Percentiles rank a stretch among this genome's conserved stretches.
Evolutionary conservation across 331 rosid genomes (phyloP).

Genomic region (Pyracantha coccinea): DNA sequence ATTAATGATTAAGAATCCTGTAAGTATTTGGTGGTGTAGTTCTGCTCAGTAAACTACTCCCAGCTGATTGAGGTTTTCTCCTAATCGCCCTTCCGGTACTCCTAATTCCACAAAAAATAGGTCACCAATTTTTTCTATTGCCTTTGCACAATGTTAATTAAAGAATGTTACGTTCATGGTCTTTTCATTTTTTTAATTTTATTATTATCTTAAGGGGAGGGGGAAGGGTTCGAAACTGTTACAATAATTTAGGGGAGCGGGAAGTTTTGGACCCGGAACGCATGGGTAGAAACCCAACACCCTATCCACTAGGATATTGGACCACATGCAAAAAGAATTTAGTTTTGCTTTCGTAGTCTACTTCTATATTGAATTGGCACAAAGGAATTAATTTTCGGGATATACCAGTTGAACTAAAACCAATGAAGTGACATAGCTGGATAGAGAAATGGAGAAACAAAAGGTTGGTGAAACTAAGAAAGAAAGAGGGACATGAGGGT

Average conservation of each 20-base stretch:
- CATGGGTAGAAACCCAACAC: too few species aligned
- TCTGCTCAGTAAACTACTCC: neutral
- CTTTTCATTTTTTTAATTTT: too few species aligned
- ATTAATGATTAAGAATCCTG: neutral
- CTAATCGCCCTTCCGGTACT: neutral
- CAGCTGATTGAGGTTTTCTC: neutral
- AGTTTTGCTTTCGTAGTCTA: neutral
- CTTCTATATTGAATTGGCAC: neutral
- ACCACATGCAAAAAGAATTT: neutral
- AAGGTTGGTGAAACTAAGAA: neutral
- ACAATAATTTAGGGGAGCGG: too few species aligned
- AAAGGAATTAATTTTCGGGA: neutral
- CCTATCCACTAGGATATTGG: too few species aligned
- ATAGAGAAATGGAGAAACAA: neutral
- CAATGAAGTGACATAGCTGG: neutral
- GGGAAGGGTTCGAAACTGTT: too few species aligned
- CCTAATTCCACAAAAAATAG: neutral
- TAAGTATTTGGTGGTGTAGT: neutral
- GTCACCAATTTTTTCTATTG: neutral
- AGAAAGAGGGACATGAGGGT: neutral
- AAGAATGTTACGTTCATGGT: neutral
- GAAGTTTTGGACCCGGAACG: too few species aligned
- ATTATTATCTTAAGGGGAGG: neutral
- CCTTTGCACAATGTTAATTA: neutral
- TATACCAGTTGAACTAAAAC: neutral